Evolutionary conservation across 176 grass and related monocot genomes (phyloP).

Genomic region (Zoysia japonica): DNA sequence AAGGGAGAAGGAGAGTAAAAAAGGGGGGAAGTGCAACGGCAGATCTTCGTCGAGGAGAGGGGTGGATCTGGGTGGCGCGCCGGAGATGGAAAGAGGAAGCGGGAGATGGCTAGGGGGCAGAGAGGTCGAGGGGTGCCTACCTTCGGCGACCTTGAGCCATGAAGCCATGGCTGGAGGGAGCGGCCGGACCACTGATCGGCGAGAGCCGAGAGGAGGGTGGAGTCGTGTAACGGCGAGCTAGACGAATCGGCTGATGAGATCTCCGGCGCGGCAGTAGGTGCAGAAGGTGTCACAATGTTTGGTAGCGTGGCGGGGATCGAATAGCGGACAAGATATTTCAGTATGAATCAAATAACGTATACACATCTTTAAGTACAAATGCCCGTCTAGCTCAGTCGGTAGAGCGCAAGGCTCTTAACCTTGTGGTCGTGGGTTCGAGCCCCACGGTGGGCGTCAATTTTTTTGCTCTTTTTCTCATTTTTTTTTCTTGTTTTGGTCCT

Average conservation of each 20-base stretch:
- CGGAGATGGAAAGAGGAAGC: background rate
- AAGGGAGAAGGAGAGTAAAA: background rate
- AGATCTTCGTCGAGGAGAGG: constrained; percentile 30
- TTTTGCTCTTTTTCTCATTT: background rate
- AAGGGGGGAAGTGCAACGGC: background rate
- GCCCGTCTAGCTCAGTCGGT: constrained; percentile 53
- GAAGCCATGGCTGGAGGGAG: constrained; percentile 70
- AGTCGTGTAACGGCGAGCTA: constrained; percentile 32
- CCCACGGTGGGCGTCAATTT: constrained; percentile 46
- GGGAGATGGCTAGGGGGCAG: background rate
- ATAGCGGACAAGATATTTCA: background rate
- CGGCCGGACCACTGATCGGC: constrained; percentile 19
- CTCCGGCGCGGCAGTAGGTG: constrained; percentile 40
- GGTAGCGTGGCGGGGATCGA: constrained; percentile 38
- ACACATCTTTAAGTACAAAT: background rate
- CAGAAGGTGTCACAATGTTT: constrained; percentile 19
- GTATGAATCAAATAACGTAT: no score
- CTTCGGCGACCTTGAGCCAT: constrained; percentile 99
- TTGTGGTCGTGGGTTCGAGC: constrained; percentile 67
- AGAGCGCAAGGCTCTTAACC: constrained; percentile 51
- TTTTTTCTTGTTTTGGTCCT: no score
- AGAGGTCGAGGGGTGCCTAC: constrained; percentile 43
- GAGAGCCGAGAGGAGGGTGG: constrained; percentile 40
- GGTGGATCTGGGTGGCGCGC: constrained; percentile 37
- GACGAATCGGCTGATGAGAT: constrained; percentile 37